Evolutionary conservation across 129 eudicot species (phyloP).

Genomic region (Ambrosia artemisiifolia): DNA sequence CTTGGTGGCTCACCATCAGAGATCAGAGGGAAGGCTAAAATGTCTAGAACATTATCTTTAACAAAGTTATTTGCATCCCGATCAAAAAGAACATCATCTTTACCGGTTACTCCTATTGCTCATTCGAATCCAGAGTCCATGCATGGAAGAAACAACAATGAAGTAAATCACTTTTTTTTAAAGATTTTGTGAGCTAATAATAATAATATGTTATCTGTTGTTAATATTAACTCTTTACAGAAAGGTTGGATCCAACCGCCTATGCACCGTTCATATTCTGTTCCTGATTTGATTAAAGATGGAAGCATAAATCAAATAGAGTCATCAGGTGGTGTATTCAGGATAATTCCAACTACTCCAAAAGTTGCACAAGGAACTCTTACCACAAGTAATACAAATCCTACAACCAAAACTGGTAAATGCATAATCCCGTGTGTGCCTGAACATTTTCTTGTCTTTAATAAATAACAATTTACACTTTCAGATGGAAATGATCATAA

Average conservation of each 20-base stretch:
- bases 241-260: slow-evolving; percentile 42
- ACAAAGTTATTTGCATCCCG: slow-evolving; percentile 51
- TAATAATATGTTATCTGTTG: background rate
- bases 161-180: slow-evolving; percentile 25
- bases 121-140: slow-evolving; percentile 93
- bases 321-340: slow-evolving; percentile 58
- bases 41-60: slow-evolving; percentile 56
- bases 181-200: background rate
- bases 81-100: slow-evolving; percentile 56
- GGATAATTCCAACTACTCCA: slow-evolving; percentile 72
- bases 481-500: slow-evolving; percentile 49
- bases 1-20: slow-evolving; percentile 69
- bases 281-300: slow-evolving; percentile 65
- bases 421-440: background rate
- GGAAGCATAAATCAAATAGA: slow-evolving; percentile 53
- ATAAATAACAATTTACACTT: background rate
- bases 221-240: slow-evolving; percentile 36
- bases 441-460: slow-evolving; percentile 7
- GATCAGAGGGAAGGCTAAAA: slow-evolving; percentile 35
- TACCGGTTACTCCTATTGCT: slow-evolving; percentile 70
- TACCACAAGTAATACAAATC: slow-evolving; percentile 28
- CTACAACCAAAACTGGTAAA: slow-evolving; percentile 49
- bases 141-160: slow-evolving; percentile 63
- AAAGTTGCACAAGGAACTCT: slow-evolving; percentile 35
- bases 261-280: slow-evolving; percentile 81